Base-by-base conservation (phyloP, 2,329 filamentous ascomycete genomes). In the Fusarium praegraminearum region DNA sequence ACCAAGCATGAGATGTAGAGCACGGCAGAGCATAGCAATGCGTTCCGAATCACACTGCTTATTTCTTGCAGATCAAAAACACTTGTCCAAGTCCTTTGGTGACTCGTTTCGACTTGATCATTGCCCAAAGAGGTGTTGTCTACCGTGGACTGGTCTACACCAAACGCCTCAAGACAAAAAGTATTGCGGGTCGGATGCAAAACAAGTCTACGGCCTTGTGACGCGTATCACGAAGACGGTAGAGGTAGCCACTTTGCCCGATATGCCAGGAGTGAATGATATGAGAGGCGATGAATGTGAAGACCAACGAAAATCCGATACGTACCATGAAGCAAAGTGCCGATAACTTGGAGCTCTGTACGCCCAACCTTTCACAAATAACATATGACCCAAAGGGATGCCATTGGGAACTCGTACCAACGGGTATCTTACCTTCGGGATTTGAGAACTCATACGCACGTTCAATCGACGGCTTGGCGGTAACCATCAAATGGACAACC, bases 391-490 rank as follows among this genome's bases (percentile, higher is more conserved):
- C 40, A 30, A 51, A 56, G 40, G 28, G n/a, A 41, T 24, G 41
- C 51, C 33, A 11, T n/a, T 33, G 24, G 50, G 24, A 26, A 24
- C 8, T 7, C 30, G 10, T 12, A 35, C 11, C 20, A 26, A 41
- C 52, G n/a, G 26, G 26, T 16, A 63, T 57, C 66, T 61, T 66
- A 77, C 76, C 76, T 77, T 77, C 49, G 74, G 70, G 52, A 76
- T 71, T 77, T 77, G 76, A 57, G 76, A 69, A 77, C 73, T 77
- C 76, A 77, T 77, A 61, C 70, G 76, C 70, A 59, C 52, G 66
- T 71, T 43, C 59, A 57, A 51, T 62, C 57, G 67, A 69, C 59
- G 51, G 32, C 30, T 35, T 62, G 46, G n/a, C 46, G 18, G 46
- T 16, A 52, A 71, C 62, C 65, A 62, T 59, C 55, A 55, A 62